A percentile compares a stretch with the other conserved stretches of the same genome.
Conservation (phyloP, 768 basidiomycete species). For the Serendipita sp. region DNA sequence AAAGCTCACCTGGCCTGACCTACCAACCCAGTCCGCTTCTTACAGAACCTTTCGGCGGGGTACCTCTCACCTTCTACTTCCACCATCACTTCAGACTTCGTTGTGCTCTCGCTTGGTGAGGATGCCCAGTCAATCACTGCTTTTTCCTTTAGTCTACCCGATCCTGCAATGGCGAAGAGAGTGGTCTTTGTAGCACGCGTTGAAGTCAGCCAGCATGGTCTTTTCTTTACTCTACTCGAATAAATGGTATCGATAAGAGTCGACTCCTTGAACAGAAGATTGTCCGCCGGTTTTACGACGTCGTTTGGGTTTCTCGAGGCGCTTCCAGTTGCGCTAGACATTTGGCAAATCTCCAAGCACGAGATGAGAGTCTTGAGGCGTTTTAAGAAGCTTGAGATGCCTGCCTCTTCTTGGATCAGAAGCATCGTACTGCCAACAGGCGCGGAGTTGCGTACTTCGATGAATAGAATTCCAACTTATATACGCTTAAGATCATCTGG, state of each 20-base stretch:
- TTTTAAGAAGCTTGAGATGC: too few relatives aligned
- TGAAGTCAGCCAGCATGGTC: background rate
- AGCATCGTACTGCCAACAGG: too few relatives aligned
- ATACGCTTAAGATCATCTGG: too few relatives aligned
- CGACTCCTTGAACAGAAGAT: background rate
- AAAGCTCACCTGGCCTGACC: background rate
- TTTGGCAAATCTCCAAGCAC: too few relatives aligned
- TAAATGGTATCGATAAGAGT: background rate
- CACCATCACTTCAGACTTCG: background rate
- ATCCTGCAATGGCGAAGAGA: background rate
- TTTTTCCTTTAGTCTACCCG: background rate
- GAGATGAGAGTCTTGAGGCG: too few relatives aligned
- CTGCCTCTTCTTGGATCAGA: too few relatives aligned
- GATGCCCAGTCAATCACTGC: background rate
- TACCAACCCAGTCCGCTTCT: background rate
- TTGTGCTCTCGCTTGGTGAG: background rate
- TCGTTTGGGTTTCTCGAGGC: too few relatives aligned
- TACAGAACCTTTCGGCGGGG: background rate
- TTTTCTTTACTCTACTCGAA: background rate
- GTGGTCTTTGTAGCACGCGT: background rate
- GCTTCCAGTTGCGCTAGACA: too few relatives aligned
- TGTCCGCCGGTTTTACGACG: background rate
- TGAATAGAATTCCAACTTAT: too few relatives aligned
- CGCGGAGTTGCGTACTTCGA: too few relatives aligned
- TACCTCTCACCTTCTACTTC: background rate